Evolutionary conservation across 2,329 filamentous ascomycete species (phyloP), one percentile per base, ranked within the genome.

Genomic region (Aspergillus quadrilineatus): DNA sequence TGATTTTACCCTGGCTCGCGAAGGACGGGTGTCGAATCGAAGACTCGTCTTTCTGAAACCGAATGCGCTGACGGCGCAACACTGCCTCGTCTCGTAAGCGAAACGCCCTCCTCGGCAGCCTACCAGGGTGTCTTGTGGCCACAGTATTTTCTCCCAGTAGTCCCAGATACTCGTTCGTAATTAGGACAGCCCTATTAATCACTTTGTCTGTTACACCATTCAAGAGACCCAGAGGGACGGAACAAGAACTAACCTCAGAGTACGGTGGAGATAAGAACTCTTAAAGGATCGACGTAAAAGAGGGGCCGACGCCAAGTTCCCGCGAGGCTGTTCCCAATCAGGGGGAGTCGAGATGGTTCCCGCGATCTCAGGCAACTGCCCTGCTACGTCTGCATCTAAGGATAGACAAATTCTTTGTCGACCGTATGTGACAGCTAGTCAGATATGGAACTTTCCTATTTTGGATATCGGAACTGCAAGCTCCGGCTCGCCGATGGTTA

Each of bases 11-110:
- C 32, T 32, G 26, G 26, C 45, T 30, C 10, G 8, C 41, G 42
- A 26, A 43, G 14, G 46, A 14, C 39, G 49, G 49, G 43, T 41
- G n/a, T 50, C 55, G 17, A 28, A 50, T 50, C 55, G 32, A 36
- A 26, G 26, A 45, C 39, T 57, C 22, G 29, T 51, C 44, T 53
- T 56, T 51, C 55, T 30, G 44, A 53, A 58, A 56, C 34, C 17
- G 9, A 14, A 9, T 30, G 37, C 37, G 26, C 37, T 30, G 26
- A 32, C 48, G 42, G 48, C 48, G 6, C n/a, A 50, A 32, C 48
- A 43, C 48, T 32, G 48, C 14, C 36, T 42, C 22, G n/a, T 9
- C 17, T 22, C 41, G 15, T 22, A 22, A 26, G 28, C 22, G 6
- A 10, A 12, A 17, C 22, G 12, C 2, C 41, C 26, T 44, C 14